Evolutionary conservation across 1,284 basidiomycete genomes (phyloP), one percentile per base, ranked within the genome.

Genomic region (Fistulina hepatica): DNA sequence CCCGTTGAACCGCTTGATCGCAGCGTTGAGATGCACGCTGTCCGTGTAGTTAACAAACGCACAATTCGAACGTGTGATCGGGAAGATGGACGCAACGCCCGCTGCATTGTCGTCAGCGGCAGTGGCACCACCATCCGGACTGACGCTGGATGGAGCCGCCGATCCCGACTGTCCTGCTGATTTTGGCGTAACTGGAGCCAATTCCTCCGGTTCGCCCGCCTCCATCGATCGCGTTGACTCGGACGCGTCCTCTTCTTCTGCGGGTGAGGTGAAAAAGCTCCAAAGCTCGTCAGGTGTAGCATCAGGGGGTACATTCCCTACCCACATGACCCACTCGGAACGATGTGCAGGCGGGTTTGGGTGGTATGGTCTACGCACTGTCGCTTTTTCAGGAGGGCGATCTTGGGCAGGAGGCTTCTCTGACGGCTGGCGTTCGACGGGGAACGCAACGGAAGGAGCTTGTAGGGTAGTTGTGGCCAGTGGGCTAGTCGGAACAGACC

Each of bases 261-360:
- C 15, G 11, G 60, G 49, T 34, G 60, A 59, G 38, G 71, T 80
- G 62, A 97, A 94, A 55, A 93, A 92, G 3, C 67, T 64, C 83
- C 82, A 90, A 2, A 97, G 67, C 56, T 97, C 93, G 49, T 91
- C 81, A 44, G 91, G 76, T 0, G 78, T 81, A 5, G 89, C 79
- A 51, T 95, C 88, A 9, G 70, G 69, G 1, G 89, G 85, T 4
- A 93, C 81, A 49, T 93, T 94, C 8, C 90, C 90, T 12, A 76
- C 76, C 94, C 93, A 97, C 84, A 95, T 89, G 2, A 94, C 92
- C 82, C 81, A 93, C 45, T 92, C 88, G 15, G 86, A 90, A 9
- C 89, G 73, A 34, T 82, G 69, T 6, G 73, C 60, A 10, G 79
- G 77, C 2, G 76, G 71, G 43, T 74, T 77, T 1, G 80, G 76